Conservation (phyloP, 2,329 filamentous ascomycete species). For the Chaetomium sp. region DNA sequence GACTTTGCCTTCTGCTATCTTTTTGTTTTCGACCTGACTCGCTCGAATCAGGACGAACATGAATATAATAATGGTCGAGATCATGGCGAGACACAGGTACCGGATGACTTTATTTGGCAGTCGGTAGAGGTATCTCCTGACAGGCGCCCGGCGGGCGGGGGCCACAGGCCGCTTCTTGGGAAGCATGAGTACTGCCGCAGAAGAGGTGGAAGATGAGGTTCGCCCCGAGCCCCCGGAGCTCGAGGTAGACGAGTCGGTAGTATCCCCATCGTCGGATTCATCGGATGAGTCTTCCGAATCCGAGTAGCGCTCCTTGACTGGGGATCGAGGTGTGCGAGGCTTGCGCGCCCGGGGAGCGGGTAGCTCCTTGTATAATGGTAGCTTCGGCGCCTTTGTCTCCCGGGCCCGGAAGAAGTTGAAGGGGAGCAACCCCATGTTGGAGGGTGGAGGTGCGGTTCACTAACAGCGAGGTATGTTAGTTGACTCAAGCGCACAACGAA, state of each 20-base stretch:
- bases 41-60: slow-evolving; percentile 74
- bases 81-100: slow-evolving; percentile 74
- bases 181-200: slow-evolving; percentile 49
- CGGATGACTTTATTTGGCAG: slow-evolving; percentile 73
- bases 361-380: slow-evolving; percentile 56
- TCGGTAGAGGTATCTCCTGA: slow-evolving; percentile 54
- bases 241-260: slow-evolving; percentile 47
- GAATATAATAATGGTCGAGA: slow-evolving; percentile 72
- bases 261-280: slow-evolving; percentile 46
- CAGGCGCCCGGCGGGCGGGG: slow-evolving; percentile 39
- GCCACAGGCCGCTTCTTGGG: slow-evolving; percentile 43
- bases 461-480: slow-evolving; percentile 4
- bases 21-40: slow-evolving; percentile 69
- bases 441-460: background rate
- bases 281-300: slow-evolving; percentile 49
- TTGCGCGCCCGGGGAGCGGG: slow-evolving; percentile 31
- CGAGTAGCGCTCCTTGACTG: slow-evolving; percentile 55
- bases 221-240: slow-evolving; percentile 56
- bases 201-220: slow-evolving; percentile 49
- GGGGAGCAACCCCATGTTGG: slow-evolving; percentile 53
- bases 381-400: slow-evolving; percentile 45
- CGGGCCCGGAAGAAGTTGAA: slow-evolving; percentile 52
- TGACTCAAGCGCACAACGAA: background rate
- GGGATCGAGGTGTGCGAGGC: slow-evolving; percentile 29
- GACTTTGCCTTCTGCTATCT: slow-evolving; percentile 57